Evolutionary conservation across 768 basidiomycete species (phyloP), one percentile per base, ranked within the genome.

Genomic region (Rhizopogon roseolus): DNA sequence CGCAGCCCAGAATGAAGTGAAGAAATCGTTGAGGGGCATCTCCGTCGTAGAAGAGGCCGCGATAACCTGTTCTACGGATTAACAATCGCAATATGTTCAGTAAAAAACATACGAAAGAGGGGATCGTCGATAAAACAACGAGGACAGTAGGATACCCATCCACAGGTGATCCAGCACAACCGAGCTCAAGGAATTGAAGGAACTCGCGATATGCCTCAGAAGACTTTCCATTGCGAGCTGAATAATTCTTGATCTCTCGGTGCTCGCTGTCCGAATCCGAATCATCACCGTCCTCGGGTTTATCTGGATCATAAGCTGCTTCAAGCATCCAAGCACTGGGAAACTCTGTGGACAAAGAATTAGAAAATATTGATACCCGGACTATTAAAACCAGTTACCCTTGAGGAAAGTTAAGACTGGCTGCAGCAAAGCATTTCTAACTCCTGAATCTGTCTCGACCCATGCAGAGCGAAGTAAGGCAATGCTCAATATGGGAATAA

Each of bases 111-210:
- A 91, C 88, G 40, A 76, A 73, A 11, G 76, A 66, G 0, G 93
- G 89, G 11, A 98, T 80, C 0, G 91, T 93, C 1, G 92, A 89
- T 13, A 98, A 65, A 25, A 94, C 76, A 25, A 97, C 75, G 16
- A 97, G 71, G 27, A 96, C 76, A 2, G 85, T 77, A 0, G 92
- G 93, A 66, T 97, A 98, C 2, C 88, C 89, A 58, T 88, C 79
- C 1, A 82, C 65, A 0, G 93, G 87, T 5, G 86, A 81, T 1
- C 88, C 87, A n/a, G 82, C 80, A 66, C 93, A 97, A 10, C 86
- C 91, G 1, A 81, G 71, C 52, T 84, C 74, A 19, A 98, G 78
- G 71, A 94, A 97, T 37, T 77, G 79, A 19, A 93, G 71, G 68
- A 98, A 94, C 46, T 88, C 84, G 13, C 62, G 67, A 62, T 88